These are phyloP conservation scores for Iris macrosiphon DNA, from an alignment of 106 monocot species.

Conservation along the genomic window DNA sequence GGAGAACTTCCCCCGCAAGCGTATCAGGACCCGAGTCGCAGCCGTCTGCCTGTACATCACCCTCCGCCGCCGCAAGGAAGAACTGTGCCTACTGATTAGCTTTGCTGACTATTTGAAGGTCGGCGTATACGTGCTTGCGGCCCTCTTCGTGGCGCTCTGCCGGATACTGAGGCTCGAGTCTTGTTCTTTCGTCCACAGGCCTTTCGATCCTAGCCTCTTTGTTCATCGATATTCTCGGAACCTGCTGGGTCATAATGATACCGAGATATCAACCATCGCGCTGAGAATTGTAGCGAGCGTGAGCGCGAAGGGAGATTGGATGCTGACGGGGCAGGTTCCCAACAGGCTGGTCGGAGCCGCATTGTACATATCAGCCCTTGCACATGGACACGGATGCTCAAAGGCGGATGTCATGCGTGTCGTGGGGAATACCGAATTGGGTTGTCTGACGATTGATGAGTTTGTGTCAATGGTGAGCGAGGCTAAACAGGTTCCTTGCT, in stretches of 20 bases:
- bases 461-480: not conserved
- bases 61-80: too few species aligned
- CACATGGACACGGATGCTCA: not conserved
- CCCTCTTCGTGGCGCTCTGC: too few species aligned
- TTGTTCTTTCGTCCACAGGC: too few species aligned
- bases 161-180: too few species aligned
- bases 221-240: not conserved
- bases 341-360: not conserved
- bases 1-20: too few species aligned
- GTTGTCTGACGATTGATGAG: not conserved
- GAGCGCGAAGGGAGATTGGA: not conserved
- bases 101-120: too few species aligned
- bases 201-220: not conserved
- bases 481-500: not conserved
- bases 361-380: not conserved
- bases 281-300: not conserved
- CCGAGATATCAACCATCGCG: not conserved
- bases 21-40: too few species aligned
- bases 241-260: not conserved
- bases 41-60: too few species aligned
- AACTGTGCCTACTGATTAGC: too few species aligned
- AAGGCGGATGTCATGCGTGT: not conserved
- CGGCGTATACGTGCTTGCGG: too few species aligned
- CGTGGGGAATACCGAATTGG: not conserved
- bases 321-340: not conserved